Evolutionary conservation across 257 asterid genomes (phyloP).

Genomic region (Coffea eugenioides): DNA sequence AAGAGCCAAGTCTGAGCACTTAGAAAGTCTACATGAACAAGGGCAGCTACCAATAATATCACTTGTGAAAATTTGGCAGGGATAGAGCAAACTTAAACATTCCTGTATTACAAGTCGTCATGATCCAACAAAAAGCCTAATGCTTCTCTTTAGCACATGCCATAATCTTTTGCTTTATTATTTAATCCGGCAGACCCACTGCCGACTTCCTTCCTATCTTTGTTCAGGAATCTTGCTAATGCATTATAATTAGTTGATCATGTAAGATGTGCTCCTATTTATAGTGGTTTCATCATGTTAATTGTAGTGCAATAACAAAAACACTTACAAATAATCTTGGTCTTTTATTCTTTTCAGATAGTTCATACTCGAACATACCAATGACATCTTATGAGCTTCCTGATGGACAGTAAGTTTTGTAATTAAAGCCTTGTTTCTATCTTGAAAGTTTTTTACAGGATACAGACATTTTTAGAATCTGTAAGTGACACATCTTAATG

Average conservation of each 20-base stretch:
- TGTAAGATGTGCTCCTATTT: not conserved
- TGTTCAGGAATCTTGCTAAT: not conserved
- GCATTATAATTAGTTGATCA: not conserved
- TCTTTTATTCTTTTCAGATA: constrained; percentile 48
- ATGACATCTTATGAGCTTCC: constrained; percentile 98
- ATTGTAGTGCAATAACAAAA: not conserved
- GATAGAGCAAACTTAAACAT: not conserved
- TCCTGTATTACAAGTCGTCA: not conserved
- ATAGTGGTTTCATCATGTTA: not conserved
- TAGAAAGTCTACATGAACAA: too few species aligned
- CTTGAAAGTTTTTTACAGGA: not conserved
- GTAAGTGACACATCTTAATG: not conserved
- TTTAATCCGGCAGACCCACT: not conserved
- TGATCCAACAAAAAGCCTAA: not conserved
- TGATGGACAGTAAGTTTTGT: constrained; percentile 90
- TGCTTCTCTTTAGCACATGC: not conserved
- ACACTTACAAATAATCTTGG: not conserved
- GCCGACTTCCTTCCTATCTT: not conserved
- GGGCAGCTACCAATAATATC: too few species aligned
- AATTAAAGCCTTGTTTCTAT: not conserved
- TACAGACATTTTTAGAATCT: not conserved
- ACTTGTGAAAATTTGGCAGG: not conserved
- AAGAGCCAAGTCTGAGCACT: too few species aligned
- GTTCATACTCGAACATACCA: constrained; percentile 94
- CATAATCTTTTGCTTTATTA: not conserved